Percentiles rank a stretch among this genome's conserved stretches.
Evolutionary conservation across 1,139 yeast species (phyloP).

Genomic region (Hemisphaericaspora subhashii): DNA sequence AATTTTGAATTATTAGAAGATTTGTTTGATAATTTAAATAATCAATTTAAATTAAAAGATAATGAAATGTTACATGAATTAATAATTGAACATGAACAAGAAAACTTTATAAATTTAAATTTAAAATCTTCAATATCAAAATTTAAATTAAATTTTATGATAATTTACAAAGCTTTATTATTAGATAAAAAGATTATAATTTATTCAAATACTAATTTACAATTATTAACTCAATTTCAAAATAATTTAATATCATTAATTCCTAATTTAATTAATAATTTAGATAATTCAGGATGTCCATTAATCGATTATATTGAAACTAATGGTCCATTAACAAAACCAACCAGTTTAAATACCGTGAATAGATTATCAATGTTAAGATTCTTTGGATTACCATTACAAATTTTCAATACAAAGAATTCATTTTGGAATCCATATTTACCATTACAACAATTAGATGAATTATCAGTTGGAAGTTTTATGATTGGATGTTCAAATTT

Average conservation of each 20-base stretch:
- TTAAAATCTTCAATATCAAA: constrained; percentile 63
- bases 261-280: constrained; percentile 71
- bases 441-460: constrained; percentile 86
- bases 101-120: constrained; percentile 71
- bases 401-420: constrained; percentile 76
- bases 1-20: constrained; percentile 69
- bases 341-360: constrained; percentile 74
- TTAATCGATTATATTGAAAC: constrained; percentile 55
- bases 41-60: constrained; percentile 29
- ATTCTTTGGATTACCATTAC: constrained; percentile 87
- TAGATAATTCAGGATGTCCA: constrained; percentile 83
- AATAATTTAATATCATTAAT: constrained; percentile 70
- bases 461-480: constrained; percentile 62
- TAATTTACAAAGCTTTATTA: constrained; percentile 72
- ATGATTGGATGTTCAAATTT: constrained; percentile 89
- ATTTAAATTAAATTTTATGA: constrained; percentile 61
- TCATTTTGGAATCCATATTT: constrained; percentile 91
- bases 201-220: constrained; percentile 77
- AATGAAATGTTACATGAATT: constrained; percentile 17
- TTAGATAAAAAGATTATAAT: constrained; percentile 70
- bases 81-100: constrained; percentile 30
- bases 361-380: constrained; percentile 74
- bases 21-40: constrained; percentile 69
- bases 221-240: constrained; percentile 74
- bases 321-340: constrained; percentile 51